A percentile compares a stretch with the other conserved stretches of the same genome.
Conservation (phyloP, 1,284 basidiomycete genomes). For the Apiotrichum gamsii region DNA sequence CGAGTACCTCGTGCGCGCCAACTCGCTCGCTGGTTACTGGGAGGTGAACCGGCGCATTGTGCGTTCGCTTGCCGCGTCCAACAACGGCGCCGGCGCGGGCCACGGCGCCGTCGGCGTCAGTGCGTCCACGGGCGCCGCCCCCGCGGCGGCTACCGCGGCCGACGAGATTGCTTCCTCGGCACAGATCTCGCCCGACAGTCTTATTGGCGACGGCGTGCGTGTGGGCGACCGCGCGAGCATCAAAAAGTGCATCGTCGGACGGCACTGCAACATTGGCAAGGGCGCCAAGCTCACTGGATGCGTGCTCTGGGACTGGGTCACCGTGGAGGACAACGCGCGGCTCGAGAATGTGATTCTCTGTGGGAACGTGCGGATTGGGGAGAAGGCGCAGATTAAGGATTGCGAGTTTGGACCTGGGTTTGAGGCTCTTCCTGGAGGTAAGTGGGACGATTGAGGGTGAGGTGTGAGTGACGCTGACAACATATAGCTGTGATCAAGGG, state of each 20-base stretch:
- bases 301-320: slow-evolving; percentile 82
- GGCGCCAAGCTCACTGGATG: slow-evolving; percentile 80
- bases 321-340: slow-evolving; percentile 64
- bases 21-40: slow-evolving; percentile 73
- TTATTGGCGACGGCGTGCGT: slow-evolving; percentile 72
- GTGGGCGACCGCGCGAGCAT: slow-evolving; percentile 78
- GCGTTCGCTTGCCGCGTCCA: slow-evolving; percentile 19
- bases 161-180: slow-evolving; percentile 54
- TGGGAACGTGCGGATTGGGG: slow-evolving; percentile 70
- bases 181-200: slow-evolving; percentile 77
- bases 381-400: slow-evolving; percentile 66
- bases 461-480: background rate
- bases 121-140: background rate
- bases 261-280: slow-evolving; percentile 81
- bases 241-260: slow-evolving; percentile 81
- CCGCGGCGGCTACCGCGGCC: background rate
- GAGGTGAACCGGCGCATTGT: slow-evolving; percentile 63
- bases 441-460: slow-evolving; percentile 23
- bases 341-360: slow-evolving; percentile 85
- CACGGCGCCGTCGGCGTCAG: background rate
- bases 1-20: slow-evolving; percentile 64
- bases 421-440: slow-evolving; percentile 65
- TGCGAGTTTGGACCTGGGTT: slow-evolving; percentile 86
- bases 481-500: slow-evolving; percentile 54
- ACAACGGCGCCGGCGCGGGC: slow-evolving; percentile 11